Evolutionary conservation across 1,284 basidiomycete species (phyloP).

Genomic region (Ganoderma resinaceum): DNA sequence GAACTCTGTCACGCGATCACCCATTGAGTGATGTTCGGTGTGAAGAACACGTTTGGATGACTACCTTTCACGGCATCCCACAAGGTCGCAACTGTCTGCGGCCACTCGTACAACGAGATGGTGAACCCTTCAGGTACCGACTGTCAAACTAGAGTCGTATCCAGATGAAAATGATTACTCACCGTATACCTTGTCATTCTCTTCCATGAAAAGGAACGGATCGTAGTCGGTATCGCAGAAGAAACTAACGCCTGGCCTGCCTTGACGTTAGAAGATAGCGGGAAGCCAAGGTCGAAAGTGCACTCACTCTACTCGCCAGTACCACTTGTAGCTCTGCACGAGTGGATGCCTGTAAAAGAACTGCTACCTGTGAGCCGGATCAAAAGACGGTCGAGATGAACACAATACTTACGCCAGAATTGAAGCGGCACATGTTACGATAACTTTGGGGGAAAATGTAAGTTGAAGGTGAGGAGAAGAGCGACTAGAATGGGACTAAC

Average conservation of each 20-base stretch:
- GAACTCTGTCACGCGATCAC: slow-evolving; percentile 53
- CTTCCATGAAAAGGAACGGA: slow-evolving; percentile 80
- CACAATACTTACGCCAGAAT: slow-evolving; percentile 57
- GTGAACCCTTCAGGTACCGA: slow-evolving; percentile 60
- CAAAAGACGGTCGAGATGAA: slow-evolving; percentile 6
- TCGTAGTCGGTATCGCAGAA: slow-evolving; percentile 79
- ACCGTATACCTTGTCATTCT: slow-evolving; percentile 76
- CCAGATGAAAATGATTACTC: slow-evolving; percentile 2
- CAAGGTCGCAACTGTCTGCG: slow-evolving; percentile 76
- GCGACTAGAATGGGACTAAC: slow-evolving; percentile 12
- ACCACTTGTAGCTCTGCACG: slow-evolving; percentile 38
- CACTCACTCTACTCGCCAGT: slow-evolving; percentile 43
- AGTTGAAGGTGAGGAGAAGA: not conserved
- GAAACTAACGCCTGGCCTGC: slow-evolving; percentile 73
- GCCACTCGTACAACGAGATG: slow-evolving; percentile 79
- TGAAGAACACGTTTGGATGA: not conserved
- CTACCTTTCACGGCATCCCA: slow-evolving; percentile 70
- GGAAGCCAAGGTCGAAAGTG: slow-evolving; percentile 46
- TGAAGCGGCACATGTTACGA: slow-evolving; percentile 67
- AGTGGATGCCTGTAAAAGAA: slow-evolving; percentile 69
- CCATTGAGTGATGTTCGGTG: not conserved
- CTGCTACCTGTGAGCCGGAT: slow-evolving; percentile 36
- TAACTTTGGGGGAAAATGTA: slow-evolving; percentile 35
- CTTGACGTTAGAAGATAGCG: slow-evolving; percentile 54
- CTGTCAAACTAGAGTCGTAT: not conserved